phyloP scores from a whole-genome alignment of 306 rosid species.

The Spatholobus suberectus region DNA sequence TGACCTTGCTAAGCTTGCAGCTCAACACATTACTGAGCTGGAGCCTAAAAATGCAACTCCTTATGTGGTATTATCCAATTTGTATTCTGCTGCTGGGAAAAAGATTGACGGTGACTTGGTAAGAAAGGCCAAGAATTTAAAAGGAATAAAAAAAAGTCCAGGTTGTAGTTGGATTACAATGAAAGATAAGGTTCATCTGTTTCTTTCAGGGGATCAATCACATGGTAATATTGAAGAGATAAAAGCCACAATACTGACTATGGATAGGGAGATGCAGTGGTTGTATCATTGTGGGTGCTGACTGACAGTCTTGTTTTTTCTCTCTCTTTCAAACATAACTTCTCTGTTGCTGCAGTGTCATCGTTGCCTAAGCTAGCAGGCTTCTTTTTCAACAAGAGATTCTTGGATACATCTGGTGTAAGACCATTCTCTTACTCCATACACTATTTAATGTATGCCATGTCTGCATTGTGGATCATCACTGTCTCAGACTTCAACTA shows the following conservation, averaged over 20 bases:
- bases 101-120: slow-evolving; percentile 54
- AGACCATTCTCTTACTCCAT: background rate
- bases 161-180: slow-evolving; percentile 84
- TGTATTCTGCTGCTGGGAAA: slow-evolving; percentile 65
- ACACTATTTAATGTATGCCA: background rate
- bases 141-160: slow-evolving; percentile 71
- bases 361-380: slow-evolving; percentile 4
- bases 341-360: background rate
- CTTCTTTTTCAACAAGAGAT: background rate
- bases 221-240: slow-evolving; percentile 51
- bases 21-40: slow-evolving; percentile 55
- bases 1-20: slow-evolving; percentile 82
- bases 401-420: slow-evolving; percentile 12
- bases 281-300: slow-evolving; percentile 25
- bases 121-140: slow-evolving; percentile 54
- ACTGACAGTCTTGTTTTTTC: background rate
- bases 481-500: background rate
- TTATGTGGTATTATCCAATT: slow-evolving; percentile 69
- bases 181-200: slow-evolving; percentile 62
- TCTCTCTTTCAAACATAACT: background rate
- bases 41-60: slow-evolving; percentile 86
- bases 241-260: slow-evolving; percentile 39
- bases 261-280: slow-evolving; percentile 51
- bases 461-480: background rate
- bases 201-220: slow-evolving; percentile 66